These are phyloP conservation scores for Ophiostoma ulmi DNA, from an alignment of 2,329 filamentous ascomycete genomes.

Conservation along the genomic window DNA sequence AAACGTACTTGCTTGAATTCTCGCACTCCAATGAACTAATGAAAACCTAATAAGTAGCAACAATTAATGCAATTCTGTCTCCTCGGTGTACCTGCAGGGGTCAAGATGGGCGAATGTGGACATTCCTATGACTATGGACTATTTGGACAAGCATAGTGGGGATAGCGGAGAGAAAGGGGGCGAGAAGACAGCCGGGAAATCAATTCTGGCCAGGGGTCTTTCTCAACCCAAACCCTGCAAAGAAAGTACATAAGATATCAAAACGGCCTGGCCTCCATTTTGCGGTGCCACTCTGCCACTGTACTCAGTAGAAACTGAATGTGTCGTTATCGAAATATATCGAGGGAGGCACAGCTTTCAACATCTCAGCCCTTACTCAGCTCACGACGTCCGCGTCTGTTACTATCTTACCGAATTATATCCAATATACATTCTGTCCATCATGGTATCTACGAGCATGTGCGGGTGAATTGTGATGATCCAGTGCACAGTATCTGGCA, in stretches of 20 bases:
- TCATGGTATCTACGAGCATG: not conserved
- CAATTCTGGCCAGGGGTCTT: not conserved
- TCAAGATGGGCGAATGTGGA: not conserved
- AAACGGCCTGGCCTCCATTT: not conserved
- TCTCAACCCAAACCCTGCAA: not conserved
- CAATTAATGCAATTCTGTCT: not conserved
- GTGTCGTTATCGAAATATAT: no score
- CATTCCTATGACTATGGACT: conserved; percentile 1
- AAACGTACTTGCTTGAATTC: conserved; percentile 1
- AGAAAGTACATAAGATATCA: not conserved
- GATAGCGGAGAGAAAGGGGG: conserved; percentile 11
- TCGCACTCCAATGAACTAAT: not conserved
- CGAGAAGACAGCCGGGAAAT: not conserved
- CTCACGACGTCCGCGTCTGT: not conserved
- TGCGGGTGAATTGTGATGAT: not conserved
- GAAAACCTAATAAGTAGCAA: not conserved
- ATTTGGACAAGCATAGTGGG: conserved; percentile 16
- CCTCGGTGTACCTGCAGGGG: conserved; percentile 2
- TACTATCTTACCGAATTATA: no score
- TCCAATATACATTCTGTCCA: not conserved
- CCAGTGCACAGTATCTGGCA: not conserved
- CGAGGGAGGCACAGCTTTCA: not conserved
- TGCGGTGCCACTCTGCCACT: not conserved
- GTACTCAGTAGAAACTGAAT: not conserved
- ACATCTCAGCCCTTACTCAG: not conserved